Conservation (phyloP, 2,329 filamentous ascomycete species). For the Botryotinia globosa region DNA sequence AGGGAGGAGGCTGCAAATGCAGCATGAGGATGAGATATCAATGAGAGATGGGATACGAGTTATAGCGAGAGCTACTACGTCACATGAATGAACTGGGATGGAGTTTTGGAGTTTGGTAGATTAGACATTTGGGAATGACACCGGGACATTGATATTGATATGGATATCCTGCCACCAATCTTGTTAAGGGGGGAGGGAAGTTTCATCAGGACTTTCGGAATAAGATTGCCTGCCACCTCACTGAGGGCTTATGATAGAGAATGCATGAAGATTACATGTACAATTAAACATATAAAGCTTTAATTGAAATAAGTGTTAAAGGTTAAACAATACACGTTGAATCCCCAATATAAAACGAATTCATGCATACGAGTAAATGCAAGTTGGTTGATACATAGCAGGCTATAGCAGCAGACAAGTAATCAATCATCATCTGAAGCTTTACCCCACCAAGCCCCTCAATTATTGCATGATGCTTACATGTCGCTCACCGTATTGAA, state of each 20-base stretch:
- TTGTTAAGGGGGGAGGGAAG: not conserved
- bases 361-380: conserved; percentile 12
- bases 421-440: not conserved
- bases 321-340: conserved; percentile 9
- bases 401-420: not conserved
- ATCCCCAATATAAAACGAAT: conserved; percentile 10
- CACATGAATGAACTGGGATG: not conserved
- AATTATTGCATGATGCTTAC: not conserved
- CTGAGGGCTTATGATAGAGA: not conserved
- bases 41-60: not conserved
- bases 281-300: not conserved
- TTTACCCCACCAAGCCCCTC: conserved; percentile 20
- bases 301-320: not conserved
- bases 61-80: not conserved
- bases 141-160: not conserved
- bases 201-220: not conserved
- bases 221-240: not conserved
- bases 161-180: not conserved
- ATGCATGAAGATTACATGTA: not conserved
- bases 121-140: not conserved
- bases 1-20: conserved; percentile 47
- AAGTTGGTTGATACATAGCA: not conserved
- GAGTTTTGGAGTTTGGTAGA: conserved; percentile 18
- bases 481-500: conserved; percentile 10
- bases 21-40: not conserved